These are phyloP conservation scores for Calonectria montana DNA, from an alignment of 2,329 filamentous ascomycete genomes.

Conservation along the genomic window DNA sequence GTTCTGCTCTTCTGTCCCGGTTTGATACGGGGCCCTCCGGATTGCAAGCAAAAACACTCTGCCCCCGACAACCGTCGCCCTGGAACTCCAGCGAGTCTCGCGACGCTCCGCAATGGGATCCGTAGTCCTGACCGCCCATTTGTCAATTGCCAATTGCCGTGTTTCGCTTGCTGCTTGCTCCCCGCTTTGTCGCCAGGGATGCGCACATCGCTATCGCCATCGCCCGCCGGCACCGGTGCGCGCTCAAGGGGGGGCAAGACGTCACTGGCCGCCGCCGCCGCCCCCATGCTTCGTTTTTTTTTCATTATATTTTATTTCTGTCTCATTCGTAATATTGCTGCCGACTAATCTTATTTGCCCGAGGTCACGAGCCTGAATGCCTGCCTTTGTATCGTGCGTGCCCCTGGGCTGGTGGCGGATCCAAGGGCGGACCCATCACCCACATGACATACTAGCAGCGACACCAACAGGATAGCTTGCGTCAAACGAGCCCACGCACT, in stretches of 20 bases:
- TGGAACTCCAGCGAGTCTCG: neutral
- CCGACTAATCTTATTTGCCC: neutral
- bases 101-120: neutral
- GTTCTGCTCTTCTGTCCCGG: neutral
- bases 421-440: neutral
- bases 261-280: neutral
- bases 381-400: neutral
- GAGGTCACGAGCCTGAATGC: neutral
- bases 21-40: neutral
- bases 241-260: neutral
- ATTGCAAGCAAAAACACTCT: neutral
- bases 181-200: neutral
- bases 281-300: neutral
- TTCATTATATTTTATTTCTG: neutral
- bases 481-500: neutral
- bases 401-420: constrained; percentile 1
- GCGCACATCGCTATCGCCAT: constrained; percentile 5
- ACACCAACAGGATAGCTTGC: constrained; percentile 3
- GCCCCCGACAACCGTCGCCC: neutral
- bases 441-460: constrained; percentile 16
- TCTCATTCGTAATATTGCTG: neutral
- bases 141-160: constrained; percentile 2
- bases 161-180: neutral
- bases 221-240: neutral
- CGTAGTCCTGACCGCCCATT: constrained; percentile 21